These are phyloP conservation scores for Diplodia scrobiculata DNA, from an alignment of 2,329 filamentous ascomycete genomes.

Conservation along the genomic window DNA sequence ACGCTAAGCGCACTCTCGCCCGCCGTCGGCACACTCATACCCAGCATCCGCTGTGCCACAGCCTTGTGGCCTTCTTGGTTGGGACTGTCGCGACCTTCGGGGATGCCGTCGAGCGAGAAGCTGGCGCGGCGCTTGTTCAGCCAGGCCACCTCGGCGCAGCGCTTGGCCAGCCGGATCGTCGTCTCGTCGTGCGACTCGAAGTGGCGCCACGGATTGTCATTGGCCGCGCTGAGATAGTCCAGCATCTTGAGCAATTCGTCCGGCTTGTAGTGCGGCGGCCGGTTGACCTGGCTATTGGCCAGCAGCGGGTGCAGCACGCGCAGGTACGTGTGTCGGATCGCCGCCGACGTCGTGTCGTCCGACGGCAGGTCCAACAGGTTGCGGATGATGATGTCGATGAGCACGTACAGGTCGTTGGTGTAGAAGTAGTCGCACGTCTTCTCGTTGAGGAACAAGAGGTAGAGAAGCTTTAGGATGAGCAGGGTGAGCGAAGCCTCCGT, in stretches of 20 bases:
- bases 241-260: slow-evolving; percentile 80
- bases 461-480: slow-evolving; percentile 93
- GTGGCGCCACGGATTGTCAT: slow-evolving; percentile 55
- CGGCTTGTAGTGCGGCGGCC: slow-evolving; percentile 87
- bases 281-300: slow-evolving; percentile 84
- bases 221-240: slow-evolving; percentile 65
- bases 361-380: slow-evolving; percentile 95
- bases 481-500: slow-evolving; percentile 90
- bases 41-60: slow-evolving; percentile 43
- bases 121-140: slow-evolving; percentile 47
- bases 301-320: slow-evolving; percentile 88
- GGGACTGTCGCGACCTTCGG: slow-evolving; percentile 25
- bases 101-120: slow-evolving; percentile 1
- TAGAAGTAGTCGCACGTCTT: slow-evolving; percentile 98
- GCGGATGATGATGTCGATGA: slow-evolving; percentile 92
- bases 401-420: slow-evolving; percentile 90
- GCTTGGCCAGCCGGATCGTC: slow-evolving; percentile 72
- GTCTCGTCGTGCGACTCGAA: slow-evolving; percentile 82
- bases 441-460: slow-evolving; percentile 89
- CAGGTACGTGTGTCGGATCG: slow-evolving; percentile 88
- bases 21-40: slow-evolving; percentile 44
- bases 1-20: slow-evolving; percentile 46
- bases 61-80: slow-evolving; percentile 43
- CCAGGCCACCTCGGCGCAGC: slow-evolving; percentile 74
- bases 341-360: slow-evolving; percentile 58